phyloP scores from a whole-genome alignment of 208 protist species.

The Leishmania mexicana region DNA sequence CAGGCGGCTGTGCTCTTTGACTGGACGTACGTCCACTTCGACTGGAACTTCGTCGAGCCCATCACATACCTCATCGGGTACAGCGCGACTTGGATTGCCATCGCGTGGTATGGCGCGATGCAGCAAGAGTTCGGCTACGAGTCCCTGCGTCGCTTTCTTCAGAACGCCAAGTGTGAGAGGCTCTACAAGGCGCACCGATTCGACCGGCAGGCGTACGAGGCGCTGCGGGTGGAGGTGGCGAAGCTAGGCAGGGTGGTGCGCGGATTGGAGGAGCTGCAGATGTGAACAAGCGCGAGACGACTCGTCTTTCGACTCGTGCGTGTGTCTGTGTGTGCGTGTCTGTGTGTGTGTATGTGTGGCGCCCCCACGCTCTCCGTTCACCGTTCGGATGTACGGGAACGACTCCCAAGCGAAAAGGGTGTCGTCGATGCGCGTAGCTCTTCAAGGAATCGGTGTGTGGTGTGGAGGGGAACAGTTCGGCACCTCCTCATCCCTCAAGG shows the following conservation, averaged over 20 bases:
- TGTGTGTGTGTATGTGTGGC: not conserved
- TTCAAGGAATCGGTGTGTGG: not conserved
- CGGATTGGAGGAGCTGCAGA: slow-evolving; percentile 27
- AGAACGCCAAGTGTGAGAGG: slow-evolving; percentile 8
- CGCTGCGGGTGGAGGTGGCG: slow-evolving; percentile 49
- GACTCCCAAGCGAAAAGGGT: not conserved
- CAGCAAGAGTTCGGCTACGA: slow-evolving; percentile 61
- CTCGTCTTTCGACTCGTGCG: not conserved
- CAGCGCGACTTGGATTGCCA: slow-evolving; percentile 66
- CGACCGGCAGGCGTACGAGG: slow-evolving; percentile 34
- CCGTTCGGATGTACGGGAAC: not conserved
- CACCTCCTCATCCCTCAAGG: not conserved
- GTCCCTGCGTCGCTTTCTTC: slow-evolving; percentile 34
- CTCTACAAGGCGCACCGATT: slow-evolving; percentile 38
- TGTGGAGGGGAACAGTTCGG: not conserved
- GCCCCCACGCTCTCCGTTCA: not conserved
- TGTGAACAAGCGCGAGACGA: not conserved
- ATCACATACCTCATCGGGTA: slow-evolving; percentile 88
- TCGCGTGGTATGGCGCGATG: slow-evolving; percentile 66
- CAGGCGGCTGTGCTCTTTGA: slow-evolving; percentile 66
- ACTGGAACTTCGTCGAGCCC: slow-evolving; percentile 90
- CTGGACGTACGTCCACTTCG: slow-evolving; percentile 86
- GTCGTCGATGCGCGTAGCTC: not conserved
- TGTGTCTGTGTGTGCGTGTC: not conserved
- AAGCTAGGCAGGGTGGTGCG: slow-evolving; percentile 39